Evolutionary conservation across 345 rosid species (phyloP), one percentile per base, ranked within the genome.

Genomic region (Abelmoschus esculentus): DNA sequence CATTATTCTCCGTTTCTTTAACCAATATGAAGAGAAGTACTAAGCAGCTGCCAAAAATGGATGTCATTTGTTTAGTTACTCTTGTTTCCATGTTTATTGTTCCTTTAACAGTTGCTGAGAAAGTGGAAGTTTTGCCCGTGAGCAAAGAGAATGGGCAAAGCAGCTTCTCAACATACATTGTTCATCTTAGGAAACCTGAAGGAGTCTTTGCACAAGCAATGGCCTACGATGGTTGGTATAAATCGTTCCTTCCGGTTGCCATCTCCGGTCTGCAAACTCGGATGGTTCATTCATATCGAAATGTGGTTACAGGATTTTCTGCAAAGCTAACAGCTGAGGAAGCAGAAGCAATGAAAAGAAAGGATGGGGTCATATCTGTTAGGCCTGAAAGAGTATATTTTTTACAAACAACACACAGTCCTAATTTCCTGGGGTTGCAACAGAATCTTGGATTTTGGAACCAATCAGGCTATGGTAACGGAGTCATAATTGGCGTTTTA

Each of bases 341-440:
- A 81, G 89, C 66, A 6, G 55, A 73, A 55, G 61, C 74, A 67
- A 76, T 83, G 86, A 72, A 65, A 59, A 67, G 29, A 17, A 85
- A 76, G 66, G 72, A 78, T 31, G 89, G 84, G 15, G 70, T 83
- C 46, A 12, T 81, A 29, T 80, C 82, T 1, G 86, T 83, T 3
- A 59, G 70, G 12, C 80, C 75, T 0, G 73, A 79, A 44, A 83
- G 49, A 29, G 62, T 76, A 9, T 69, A 70, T 26, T 66, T 77
- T 49, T 61, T 78, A 4, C 93, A 81, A 66, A 80, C 87, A 57
- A 86, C 86, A 6, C 89, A 77, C 17, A 83, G 76, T 26, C 85
- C 89, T 13, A 31, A 31, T 42, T 88, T 88, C 73, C 61, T 86
- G 66, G 87, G 89, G 64, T 75, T 88, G 70, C 72, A 80, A 4